A percentile compares a stretch with the other conserved stretches of the same genome.
These are phyloP conservation scores for Marasmius tenuissimus DNA, from an alignment of 1,284 basidiomycete species.

Conservation along the genomic window DNA sequence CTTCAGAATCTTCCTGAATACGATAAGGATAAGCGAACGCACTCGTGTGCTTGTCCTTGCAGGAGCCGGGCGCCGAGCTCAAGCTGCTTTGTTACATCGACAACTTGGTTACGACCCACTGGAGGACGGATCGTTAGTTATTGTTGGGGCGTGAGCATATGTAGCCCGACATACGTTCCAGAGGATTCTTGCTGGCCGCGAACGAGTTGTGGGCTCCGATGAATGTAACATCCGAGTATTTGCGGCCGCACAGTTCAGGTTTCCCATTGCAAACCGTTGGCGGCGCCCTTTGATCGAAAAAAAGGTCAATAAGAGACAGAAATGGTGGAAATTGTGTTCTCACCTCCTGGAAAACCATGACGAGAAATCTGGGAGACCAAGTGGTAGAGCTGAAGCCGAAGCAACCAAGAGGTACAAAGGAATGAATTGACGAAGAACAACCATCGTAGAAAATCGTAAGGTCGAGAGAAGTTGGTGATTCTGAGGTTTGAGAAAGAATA, in stretches of 20 bases:
- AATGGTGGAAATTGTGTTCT: background rate
- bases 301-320: background rate
- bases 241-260: conserved; percentile 57
- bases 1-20: background rate
- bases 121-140: background rate
- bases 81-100: conserved; percentile 59
- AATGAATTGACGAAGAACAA: background rate
- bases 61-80: conserved; percentile 69
- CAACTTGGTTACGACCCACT: conserved; percentile 61
- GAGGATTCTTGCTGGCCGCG: conserved; percentile 50
- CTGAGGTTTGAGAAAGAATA: background rate
- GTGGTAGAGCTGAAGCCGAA: conserved; percentile 8
- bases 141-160: too few species aligned
- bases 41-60: conserved; percentile 71
- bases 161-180: conserved; percentile 39
- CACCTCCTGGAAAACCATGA: background rate
- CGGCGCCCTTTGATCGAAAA: background rate
- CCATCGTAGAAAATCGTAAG: background rate
- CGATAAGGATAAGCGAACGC: conserved; percentile 2
- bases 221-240: conserved; percentile 63
- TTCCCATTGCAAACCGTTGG: conserved; percentile 52
- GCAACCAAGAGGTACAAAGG: background rate
- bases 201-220: conserved; percentile 74
- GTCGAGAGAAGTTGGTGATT: background rate
- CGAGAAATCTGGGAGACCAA: background rate